phyloP scores from a whole-genome alignment of 2,329 filamentous ascomycete species.

The Metarhizium rileyi region DNA sequence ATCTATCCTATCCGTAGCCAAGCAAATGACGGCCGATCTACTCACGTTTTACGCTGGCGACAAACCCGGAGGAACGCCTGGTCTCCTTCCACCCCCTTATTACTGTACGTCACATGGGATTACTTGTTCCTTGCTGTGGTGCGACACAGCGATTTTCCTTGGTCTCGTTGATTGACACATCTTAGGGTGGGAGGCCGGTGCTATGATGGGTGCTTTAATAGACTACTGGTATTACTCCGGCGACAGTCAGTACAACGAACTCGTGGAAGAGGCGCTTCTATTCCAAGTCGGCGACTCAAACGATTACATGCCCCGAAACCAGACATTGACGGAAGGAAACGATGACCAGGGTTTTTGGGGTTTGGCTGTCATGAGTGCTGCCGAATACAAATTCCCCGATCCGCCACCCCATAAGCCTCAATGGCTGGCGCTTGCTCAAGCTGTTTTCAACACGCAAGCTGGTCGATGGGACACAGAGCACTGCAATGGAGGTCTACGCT shows the following conservation, averaged over 20 bases:
- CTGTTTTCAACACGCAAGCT: slow-evolving; percentile 72
- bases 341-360: slow-evolving; percentile 72
- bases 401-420: slow-evolving; percentile 45
- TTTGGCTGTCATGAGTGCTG: slow-evolving; percentile 58
- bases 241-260: slow-evolving; percentile 60
- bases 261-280: slow-evolving; percentile 58
- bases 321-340: slow-evolving; percentile 59
- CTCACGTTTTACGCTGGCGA: slow-evolving; percentile 34
- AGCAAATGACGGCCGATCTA: slow-evolving; percentile 42
- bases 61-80: slow-evolving; percentile 39
- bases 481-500: slow-evolving; percentile 69
- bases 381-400: slow-evolving; percentile 58
- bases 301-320: slow-evolving; percentile 71
- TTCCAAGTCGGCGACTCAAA: slow-evolving; percentile 63
- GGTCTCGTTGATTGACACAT: neutral
- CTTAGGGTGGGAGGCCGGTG: slow-evolving; percentile 63
- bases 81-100: slow-evolving; percentile 42
- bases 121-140: neutral
- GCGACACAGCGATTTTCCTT: neutral
- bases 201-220: slow-evolving; percentile 60
- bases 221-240: slow-evolving; percentile 83
- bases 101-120: slow-evolving; percentile 34
- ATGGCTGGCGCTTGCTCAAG: slow-evolving; percentile 65
- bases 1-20: slow-evolving; percentile 39
- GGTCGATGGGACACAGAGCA: slow-evolving; percentile 58